Percentiles rank a stretch among this genome's conserved stretches.
These are phyloP conservation scores for Ceratobasidium sp. DNA, from an alignment of 1,284 basidiomycete species.

Conservation along the genomic window DNA sequence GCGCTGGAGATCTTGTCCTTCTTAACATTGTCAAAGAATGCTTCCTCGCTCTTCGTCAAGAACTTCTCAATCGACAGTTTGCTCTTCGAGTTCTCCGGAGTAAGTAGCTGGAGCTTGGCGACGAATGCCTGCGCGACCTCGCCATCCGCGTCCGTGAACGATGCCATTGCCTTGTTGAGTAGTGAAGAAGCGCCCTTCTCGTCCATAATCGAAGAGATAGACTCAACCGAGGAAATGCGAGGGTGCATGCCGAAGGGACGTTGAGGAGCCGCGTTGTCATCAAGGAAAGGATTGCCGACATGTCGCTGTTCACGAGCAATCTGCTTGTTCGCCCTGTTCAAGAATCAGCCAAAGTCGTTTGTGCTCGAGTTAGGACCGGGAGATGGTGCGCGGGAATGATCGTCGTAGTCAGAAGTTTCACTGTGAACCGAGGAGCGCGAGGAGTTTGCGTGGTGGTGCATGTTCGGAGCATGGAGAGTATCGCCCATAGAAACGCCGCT, in stretches of 20 bases:
- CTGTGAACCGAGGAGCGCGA: slow-evolving; percentile 64
- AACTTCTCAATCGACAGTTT: slow-evolving; percentile 93
- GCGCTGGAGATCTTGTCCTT: slow-evolving; percentile 87
- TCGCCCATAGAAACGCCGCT: slow-evolving; percentile 51
- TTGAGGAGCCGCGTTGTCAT: slow-evolving; percentile 67
- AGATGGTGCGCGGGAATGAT: slow-evolving; percentile 54
- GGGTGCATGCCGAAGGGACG: slow-evolving; percentile 86
- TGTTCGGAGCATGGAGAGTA: slow-evolving; percentile 55
- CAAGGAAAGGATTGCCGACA: slow-evolving; percentile 87
- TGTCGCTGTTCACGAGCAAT: slow-evolving; percentile 83
- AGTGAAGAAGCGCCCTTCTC: slow-evolving; percentile 86
- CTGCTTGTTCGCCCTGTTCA: slow-evolving; percentile 84
- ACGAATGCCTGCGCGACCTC: slow-evolving; percentile 91
- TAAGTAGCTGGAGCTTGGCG: slow-evolving; percentile 82
- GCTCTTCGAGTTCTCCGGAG: slow-evolving; percentile 87
- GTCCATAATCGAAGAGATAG: slow-evolving; percentile 88
- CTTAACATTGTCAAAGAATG: slow-evolving; percentile 90
- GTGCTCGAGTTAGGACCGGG: slow-evolving; percentile 57
- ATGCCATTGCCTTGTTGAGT: slow-evolving; percentile 91
- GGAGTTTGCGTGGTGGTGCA: slow-evolving; percentile 53
- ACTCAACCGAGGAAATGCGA: slow-evolving; percentile 84
- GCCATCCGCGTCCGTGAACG: slow-evolving; percentile 94
- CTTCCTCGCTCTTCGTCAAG: slow-evolving; percentile 90
- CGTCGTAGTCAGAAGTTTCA: slow-evolving; percentile 67
- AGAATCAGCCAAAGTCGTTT: slow-evolving; percentile 74